Conservation (phyloP, 2,329 filamentous ascomycete genomes). For the Colletotrichum coccodes region DNA sequence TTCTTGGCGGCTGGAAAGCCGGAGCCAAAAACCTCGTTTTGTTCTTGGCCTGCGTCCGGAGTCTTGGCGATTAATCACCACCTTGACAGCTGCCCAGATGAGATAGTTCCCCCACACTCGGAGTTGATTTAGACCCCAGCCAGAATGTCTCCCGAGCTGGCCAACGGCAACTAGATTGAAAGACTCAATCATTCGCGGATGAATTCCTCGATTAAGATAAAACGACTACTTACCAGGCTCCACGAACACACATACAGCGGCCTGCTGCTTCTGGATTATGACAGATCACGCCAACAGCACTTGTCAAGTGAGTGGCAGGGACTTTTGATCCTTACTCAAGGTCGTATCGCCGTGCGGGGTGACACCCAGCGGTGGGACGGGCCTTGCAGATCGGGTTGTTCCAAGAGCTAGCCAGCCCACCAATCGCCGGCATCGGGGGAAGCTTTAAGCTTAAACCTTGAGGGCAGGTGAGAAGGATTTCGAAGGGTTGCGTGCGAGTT, state of each 20-base stretch:
- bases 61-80: slow-evolving; percentile 15
- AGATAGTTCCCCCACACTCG: neutral
- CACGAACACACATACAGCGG: neutral
- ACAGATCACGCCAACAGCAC: neutral
- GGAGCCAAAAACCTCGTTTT: neutral
- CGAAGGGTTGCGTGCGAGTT: slow-evolving; percentile 12
- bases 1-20: neutral
- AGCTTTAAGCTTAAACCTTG: slow-evolving; percentile 32
- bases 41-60: neutral
- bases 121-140: neutral
- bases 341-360: slow-evolving; percentile 7
- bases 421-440: neutral
- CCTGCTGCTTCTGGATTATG: neutral
- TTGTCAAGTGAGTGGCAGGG: neutral
- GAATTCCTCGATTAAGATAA: too few relatives aligned
- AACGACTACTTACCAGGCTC: neutral
- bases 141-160: too few relatives aligned
- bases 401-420: neutral
- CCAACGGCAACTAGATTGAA: neutral
- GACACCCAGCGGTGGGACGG: neutral
- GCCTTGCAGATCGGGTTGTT: slow-evolving; percentile 16
- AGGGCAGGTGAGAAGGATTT: slow-evolving; percentile 29
- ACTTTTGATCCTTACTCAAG: neutral
- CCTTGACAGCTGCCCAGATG: neutral
- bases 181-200: neutral